Percentiles rank a stretch among this genome's conserved stretches.
Evolutionary conservation across 2,329 filamentous ascomycete genomes (phyloP).

Genomic region (Diaporthe citriasiana): DNA sequence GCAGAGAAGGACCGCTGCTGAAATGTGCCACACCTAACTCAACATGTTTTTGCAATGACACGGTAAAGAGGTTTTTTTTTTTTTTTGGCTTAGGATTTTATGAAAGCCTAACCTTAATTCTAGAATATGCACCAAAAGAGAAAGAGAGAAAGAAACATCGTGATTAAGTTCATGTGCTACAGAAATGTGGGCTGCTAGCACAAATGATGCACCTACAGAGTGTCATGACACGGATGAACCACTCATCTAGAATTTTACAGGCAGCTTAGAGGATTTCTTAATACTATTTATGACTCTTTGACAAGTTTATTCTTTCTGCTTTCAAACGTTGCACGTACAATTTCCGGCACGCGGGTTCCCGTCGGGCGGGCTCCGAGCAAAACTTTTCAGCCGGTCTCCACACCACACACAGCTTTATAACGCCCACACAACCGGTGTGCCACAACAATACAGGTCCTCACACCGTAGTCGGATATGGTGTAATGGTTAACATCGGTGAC

Average conservation of each 20-base stretch:
- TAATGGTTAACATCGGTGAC: slow-evolving; percentile 35
- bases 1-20: not conserved
- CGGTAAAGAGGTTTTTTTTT: too few species aligned
- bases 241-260: too few species aligned
- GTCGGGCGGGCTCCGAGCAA: slow-evolving; percentile 20
- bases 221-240: too few species aligned
- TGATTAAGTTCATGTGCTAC: not conserved
- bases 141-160: too few species aligned
- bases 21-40: too few species aligned
- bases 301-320: not conserved
- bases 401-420: slow-evolving; percentile 17
- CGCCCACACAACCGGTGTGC: not conserved
- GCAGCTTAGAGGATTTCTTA: too few species aligned
- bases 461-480: slow-evolving; percentile 35
- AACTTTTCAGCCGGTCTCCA: slow-evolving; percentile 16
- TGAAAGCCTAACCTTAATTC: not conserved
- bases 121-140: too few species aligned
- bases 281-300: too few species aligned
- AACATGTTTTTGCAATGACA: not conserved
- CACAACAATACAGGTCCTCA: slow-evolving; percentile 18
- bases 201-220: not conserved
- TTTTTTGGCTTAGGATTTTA: too few species aligned
- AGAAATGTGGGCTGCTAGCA: not conserved
- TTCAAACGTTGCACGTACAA: not conserved
- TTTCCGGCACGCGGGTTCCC: not conserved